Conservation (phyloP, 768 basidiomycete species). For the Neoboletus subvelutipes region DNA sequence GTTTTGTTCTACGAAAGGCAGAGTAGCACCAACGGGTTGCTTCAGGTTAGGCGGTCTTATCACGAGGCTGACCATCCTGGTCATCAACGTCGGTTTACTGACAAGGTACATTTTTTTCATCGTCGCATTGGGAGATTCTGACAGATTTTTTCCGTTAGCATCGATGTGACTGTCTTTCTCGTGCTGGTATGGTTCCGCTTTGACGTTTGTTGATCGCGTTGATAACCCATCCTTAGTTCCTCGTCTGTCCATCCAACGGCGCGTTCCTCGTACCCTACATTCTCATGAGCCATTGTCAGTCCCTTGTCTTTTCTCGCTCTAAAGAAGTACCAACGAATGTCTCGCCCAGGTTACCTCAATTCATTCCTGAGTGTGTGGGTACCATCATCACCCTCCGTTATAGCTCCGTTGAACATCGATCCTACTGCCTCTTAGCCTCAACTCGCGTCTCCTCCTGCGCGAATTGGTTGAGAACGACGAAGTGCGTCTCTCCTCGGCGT, state of each 20-base stretch:
- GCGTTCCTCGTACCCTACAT: conserved; percentile 38
- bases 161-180: conserved; percentile 31
- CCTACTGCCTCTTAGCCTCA: conserved; percentile 15
- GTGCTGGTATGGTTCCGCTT: conserved; percentile 18
- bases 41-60: conserved; percentile 33
- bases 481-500: conserved; percentile 5
- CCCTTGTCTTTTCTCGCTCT: not conserved
- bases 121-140: not conserved
- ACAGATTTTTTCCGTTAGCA: conserved; percentile 14
- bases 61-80: conserved; percentile 33
- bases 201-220: not conserved
- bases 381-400: too few relatives aligned
- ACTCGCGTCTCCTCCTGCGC: conserved; percentile 29
- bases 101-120: conserved; percentile 29
- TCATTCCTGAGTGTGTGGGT: conserved; percentile 39
- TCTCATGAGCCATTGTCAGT: conserved; percentile 39
- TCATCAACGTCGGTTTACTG: conserved; percentile 36
- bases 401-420: not conserved
- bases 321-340: not conserved
- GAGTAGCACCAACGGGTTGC: not conserved
- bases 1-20: not conserved
- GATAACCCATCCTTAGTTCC: conserved; percentile 25
- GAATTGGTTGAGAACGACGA: conserved; percentile 29
- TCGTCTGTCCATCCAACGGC: conserved; percentile 37
- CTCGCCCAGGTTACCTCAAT: conserved; percentile 35